Evolutionary conservation across 495 filamentous ascomycete species (phyloP).

Genomic region (Neurospora pannonica): DNA sequence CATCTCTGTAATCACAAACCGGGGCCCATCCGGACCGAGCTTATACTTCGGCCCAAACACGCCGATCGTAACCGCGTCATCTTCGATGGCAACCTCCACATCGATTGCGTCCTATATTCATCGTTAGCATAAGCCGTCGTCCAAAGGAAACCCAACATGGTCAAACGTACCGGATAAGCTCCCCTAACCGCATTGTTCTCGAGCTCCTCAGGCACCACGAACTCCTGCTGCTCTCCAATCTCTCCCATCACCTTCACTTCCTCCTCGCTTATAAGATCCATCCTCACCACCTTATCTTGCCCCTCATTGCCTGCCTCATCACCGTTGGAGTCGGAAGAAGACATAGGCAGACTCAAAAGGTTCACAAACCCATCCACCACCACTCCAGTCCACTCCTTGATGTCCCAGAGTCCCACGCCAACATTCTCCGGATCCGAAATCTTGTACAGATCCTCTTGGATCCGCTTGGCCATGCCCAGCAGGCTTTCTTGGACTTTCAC

Average conservation of each 20-base stretch:
- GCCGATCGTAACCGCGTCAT: conserved; percentile 42
- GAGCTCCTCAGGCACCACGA: conserved; percentile 1
- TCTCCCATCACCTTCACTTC: not conserved
- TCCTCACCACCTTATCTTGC: not conserved
- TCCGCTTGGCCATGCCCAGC: conserved; percentile 15
- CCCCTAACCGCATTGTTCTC: conserved; percentile 14
- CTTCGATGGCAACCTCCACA: conserved; percentile 40
- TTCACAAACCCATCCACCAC: conserved; percentile 45
- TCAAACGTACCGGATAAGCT: conserved; percentile 27
- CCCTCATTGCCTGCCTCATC: not conserved
- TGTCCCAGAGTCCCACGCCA: conserved; percentile 38
- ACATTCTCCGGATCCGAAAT: conserved; percentile 26
- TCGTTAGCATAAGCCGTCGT: not conserved
- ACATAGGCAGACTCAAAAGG: conserved; percentile 34
- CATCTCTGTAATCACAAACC: not conserved
- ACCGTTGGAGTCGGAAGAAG: not conserved
- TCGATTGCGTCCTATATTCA: conserved; percentile 40
- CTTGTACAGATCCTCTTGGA: conserved; percentile 32
- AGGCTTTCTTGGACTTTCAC: conserved; percentile 12
- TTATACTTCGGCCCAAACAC: conserved; percentile 32
- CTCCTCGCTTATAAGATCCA: not conserved
- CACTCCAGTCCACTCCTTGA: conserved; percentile 38
- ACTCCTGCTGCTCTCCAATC: not conserved
- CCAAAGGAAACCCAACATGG: too few species aligned
- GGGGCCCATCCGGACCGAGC: conserved; percentile 4